Conservation (phyloP, 345 rosid species). For the Murraya paniculata region DNA sequence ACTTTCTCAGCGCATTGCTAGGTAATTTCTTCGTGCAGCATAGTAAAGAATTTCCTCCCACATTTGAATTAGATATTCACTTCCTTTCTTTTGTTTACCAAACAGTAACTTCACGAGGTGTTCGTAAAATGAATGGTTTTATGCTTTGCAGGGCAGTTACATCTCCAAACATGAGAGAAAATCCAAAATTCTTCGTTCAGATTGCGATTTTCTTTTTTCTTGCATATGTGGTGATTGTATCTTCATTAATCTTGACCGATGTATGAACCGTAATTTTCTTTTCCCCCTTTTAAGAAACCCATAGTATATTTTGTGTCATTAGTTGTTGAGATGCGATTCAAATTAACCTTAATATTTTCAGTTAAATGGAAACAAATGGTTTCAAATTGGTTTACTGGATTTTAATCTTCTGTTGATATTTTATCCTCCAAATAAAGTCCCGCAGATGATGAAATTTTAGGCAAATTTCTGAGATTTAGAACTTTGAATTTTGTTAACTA, state of each 20-base stretch:
- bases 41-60: not conserved
- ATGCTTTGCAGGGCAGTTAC: constrained; percentile 80
- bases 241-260: constrained; percentile 92
- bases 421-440: not conserved
- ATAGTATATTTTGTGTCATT: not conserved
- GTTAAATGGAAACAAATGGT: constrained; percentile 17
- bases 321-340: not conserved
- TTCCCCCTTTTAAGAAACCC: not conserved
- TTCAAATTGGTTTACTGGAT: not conserved
- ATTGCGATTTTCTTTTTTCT: constrained; percentile 84
- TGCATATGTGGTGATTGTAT: constrained; percentile 91
- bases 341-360: constrained; percentile 10
- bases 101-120: not conserved
- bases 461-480: not conserved
- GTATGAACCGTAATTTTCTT: constrained; percentile 40
- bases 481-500: not conserved
- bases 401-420: not conserved
- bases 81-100: not conserved
- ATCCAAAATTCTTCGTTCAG: constrained; percentile 84
- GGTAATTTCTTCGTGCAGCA: constrained; percentile 39
- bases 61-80: not conserved
- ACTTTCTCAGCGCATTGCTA: constrained; percentile 86
- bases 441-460: not conserved
- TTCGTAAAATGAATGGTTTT: constrained; percentile 6
- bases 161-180: constrained; percentile 98